phyloP scores from a whole-genome alignment of 768 basidiomycete genomes.

The Thelephora ganbajun region DNA sequence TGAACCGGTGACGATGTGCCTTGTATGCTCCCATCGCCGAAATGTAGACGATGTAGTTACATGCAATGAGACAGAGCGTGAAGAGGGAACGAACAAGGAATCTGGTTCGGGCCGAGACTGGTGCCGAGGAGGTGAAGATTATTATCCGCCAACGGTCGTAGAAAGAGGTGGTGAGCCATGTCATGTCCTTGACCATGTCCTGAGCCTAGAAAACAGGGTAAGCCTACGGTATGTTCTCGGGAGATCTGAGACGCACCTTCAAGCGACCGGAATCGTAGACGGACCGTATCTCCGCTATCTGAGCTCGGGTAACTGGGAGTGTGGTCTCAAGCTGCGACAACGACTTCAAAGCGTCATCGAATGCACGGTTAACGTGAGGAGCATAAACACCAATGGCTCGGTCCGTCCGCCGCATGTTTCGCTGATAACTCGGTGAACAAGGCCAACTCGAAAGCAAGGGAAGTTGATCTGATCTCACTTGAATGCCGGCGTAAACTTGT shows the following conservation, averaged over 20 bases:
- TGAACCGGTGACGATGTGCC: constrained; percentile 59
- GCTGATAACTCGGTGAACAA: constrained; percentile 21
- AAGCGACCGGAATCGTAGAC: constrained; percentile 60
- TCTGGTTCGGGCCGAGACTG: constrained; percentile 65
- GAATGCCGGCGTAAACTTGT: constrained; percentile 45
- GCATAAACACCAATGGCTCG: constrained; percentile 44
- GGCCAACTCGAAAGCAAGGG: constrained; percentile 1
- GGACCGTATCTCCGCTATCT: constrained; percentile 45
- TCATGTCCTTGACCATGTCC: constrained; percentile 45
- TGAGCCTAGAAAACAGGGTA: constrained; percentile 33
- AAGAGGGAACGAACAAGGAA: constrained; percentile 39
- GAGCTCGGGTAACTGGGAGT: constrained; percentile 47
- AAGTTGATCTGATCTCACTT: constrained; percentile 24
- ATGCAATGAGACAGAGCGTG: constrained; percentile 38
- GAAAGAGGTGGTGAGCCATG: constrained; percentile 69
- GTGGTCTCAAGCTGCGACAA: constrained; percentile 42
- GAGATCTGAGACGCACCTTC: constrained; percentile 31
- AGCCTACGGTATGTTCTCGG: neutral
- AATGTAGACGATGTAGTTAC: constrained; percentile 46
- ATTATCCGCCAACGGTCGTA: constrained; percentile 62
- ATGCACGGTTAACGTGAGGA: constrained; percentile 44
- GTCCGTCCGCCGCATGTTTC: constrained; percentile 44
- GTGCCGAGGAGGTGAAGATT: constrained; percentile 60
- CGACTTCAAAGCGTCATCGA: constrained; percentile 45
- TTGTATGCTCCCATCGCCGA: constrained; percentile 53